A percentile compares a stretch with the other conserved stretches of the same genome.
Evolutionary conservation across 371 early-diverging fungal genomes (phyloP).

Genomic region (Rhizopus arrhizus): DNA sequence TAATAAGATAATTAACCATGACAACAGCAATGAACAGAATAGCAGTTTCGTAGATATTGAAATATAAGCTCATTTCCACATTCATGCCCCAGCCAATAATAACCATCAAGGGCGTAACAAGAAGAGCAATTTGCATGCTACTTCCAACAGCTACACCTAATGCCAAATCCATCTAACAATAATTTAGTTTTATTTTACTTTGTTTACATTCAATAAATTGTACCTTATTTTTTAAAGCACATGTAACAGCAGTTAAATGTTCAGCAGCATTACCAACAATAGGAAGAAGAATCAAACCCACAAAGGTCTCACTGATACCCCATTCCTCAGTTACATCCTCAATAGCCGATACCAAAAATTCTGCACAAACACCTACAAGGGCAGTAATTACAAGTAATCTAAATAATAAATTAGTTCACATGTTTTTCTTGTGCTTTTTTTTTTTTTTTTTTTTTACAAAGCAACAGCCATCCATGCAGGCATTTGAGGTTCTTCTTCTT

Average conservation of each 20-base stretch:
- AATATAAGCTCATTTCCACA: slow-evolving; percentile 76
- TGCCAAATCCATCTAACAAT: slow-evolving; percentile 75
- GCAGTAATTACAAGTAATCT: slow-evolving; percentile 44
- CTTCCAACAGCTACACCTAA: slow-evolving; percentile 87
- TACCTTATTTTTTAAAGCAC: slow-evolving; percentile 79
- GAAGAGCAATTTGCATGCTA: slow-evolving; percentile 88
- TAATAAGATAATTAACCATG: slow-evolving; percentile 80
- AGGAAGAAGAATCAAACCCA: slow-evolving; percentile 85
- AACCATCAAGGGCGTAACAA: slow-evolving; percentile 86
- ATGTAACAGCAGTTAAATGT: slow-evolving; percentile 82
- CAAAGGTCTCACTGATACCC: slow-evolving; percentile 75
- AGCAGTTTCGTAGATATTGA: slow-evolving; percentile 80
- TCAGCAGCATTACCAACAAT: slow-evolving; percentile 86
- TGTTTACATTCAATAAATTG: not conserved
- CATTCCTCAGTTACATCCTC: slow-evolving; percentile 68
- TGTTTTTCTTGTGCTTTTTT: not conserved
- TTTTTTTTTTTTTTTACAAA: slow-evolving; percentile 30
- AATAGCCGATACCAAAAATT: slow-evolving; percentile 79
- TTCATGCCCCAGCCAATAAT: slow-evolving; percentile 86
- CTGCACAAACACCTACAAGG: slow-evolving; percentile 77
- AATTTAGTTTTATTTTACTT: not conserved
- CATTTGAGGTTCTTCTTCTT: slow-evolving; percentile 57
- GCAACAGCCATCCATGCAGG: slow-evolving; percentile 56
- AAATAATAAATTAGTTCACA: not conserved
- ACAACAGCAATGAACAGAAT: slow-evolving; percentile 83